Conservation (phyloP, 2,329 filamentous ascomycete genomes). For the Aurifilum marmelostoma region DNA sequence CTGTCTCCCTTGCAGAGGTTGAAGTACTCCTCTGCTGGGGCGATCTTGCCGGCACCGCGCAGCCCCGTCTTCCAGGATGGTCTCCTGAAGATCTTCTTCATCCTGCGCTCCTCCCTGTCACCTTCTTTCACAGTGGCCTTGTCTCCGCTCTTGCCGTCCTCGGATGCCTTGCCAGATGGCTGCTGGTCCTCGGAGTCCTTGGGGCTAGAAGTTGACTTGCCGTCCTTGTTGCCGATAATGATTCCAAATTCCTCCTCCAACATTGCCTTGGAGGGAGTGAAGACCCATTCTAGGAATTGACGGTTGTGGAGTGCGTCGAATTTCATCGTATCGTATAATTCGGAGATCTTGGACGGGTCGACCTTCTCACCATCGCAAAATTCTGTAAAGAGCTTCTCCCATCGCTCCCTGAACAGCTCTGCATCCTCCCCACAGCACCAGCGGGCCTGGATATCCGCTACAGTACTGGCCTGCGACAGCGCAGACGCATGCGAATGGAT, state of each 20-base stretch:
- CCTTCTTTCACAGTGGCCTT: conserved; percentile 48
- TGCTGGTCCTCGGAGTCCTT: conserved; percentile 46
- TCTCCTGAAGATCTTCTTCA: conserved; percentile 60
- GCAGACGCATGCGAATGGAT: conserved; percentile 43
- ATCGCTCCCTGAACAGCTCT: conserved; percentile 91
- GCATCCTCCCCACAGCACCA: conserved; percentile 98
- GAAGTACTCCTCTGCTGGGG: conserved; percentile 77
- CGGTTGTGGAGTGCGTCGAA: conserved; percentile 97
- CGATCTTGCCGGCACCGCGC: conserved; percentile 55
- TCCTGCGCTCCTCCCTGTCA: conserved; percentile 42
- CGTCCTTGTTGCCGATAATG: conserved; percentile 36
- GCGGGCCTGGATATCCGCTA: conserved; percentile 77
- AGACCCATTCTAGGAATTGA: conserved; percentile 95
- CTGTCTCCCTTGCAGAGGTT: conserved; percentile 81
- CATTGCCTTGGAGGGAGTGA: conserved; percentile 81
- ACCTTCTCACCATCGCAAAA: conserved; percentile 98
- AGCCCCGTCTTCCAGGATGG: conserved; percentile 62
- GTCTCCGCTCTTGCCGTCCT: conserved; percentile 42
- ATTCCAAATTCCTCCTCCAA: conserved; percentile 68
- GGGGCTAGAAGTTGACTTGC: conserved; percentile 36
- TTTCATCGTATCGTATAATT: conserved; percentile 99
- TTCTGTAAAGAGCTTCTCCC: conserved; percentile 97
- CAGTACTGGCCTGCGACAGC: conserved; percentile 63
- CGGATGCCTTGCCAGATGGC: conserved; percentile 35
- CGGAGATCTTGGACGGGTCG: conserved; percentile 97